phyloP scores from a whole-genome alignment of 2,329 filamentous ascomycete genomes.

The Paraconiothyrium sp. region DNA sequence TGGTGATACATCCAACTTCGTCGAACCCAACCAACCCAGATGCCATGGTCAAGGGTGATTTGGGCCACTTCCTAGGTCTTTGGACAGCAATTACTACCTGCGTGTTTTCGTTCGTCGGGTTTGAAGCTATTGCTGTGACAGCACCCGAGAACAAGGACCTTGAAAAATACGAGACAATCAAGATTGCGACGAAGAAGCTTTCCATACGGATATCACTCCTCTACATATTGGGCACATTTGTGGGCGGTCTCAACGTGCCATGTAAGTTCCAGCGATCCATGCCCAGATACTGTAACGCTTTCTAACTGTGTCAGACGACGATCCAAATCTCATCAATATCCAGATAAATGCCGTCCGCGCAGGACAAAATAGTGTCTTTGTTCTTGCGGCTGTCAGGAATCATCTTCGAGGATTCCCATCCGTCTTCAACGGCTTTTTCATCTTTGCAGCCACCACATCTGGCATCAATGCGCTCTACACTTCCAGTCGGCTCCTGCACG shows the following conservation, averaged over 20 bases:
- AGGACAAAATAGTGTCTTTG: conserved; percentile 51
- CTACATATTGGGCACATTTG: conserved; percentile 55
- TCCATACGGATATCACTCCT: conserved; percentile 55
- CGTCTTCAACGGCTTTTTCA: conserved; percentile 57
- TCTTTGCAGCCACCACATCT: conserved; percentile 56
- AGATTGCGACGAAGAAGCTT: conserved; percentile 56
- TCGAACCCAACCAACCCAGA: conserved; percentile 28
- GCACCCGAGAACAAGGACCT: conserved; percentile 56
- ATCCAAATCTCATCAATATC: conserved; percentile 43
- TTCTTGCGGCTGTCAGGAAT: conserved; percentile 54
- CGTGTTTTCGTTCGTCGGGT: conserved; percentile 57
- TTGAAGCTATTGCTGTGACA: conserved; percentile 56
- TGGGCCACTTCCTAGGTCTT: conserved; percentile 46
- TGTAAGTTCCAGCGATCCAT: neutral
- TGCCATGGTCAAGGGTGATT: conserved; percentile 40
- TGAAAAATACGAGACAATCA: conserved; percentile 55
- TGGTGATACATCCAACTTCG: conserved; percentile 37
- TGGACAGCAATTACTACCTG: conserved; percentile 56
- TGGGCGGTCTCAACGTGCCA: conserved; percentile 13
- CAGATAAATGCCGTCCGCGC: conserved; percentile 37
- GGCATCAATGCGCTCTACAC: conserved; percentile 56
- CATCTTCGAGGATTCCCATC: conserved; percentile 51
- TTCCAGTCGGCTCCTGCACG: conserved; percentile 55
- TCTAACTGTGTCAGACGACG: conserved; percentile 32
- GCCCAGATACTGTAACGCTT: neutral